phyloP scores from a whole-genome alignment of 176 grass and related monocot genomes.

The Ensete ventricosum region DNA sequence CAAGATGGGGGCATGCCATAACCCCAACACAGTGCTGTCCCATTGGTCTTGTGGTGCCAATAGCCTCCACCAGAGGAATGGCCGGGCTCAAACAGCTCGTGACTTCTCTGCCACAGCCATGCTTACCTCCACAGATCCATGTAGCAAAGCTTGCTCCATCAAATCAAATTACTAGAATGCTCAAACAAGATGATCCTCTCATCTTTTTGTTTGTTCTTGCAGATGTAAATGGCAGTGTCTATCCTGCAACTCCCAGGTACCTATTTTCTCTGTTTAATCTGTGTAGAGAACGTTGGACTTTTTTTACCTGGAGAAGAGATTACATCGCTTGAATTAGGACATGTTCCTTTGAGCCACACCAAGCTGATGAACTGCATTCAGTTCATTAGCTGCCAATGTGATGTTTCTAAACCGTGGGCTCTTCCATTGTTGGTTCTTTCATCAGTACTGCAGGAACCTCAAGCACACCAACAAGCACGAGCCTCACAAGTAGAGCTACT shows the following conservation, averaged over 20 bases:
- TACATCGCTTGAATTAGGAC: neutral
- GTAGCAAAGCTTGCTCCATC: neutral
- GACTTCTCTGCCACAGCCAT: neutral
- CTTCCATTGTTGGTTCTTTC: neutral
- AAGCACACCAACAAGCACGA: neutral
- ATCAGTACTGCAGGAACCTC: slow-evolving; percentile 12
- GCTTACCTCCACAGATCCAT: neutral
- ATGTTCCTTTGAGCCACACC: neutral
- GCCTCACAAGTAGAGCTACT: neutral
- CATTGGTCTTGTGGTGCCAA: slow-evolving; percentile 1
- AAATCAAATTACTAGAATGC: neutral
- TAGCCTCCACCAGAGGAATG: slow-evolving; percentile 6
- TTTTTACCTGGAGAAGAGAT: neutral
- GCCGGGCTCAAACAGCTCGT: neutral
- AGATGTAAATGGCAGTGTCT: slow-evolving; percentile 2
- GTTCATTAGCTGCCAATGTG: neutral
- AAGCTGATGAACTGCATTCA: neutral
- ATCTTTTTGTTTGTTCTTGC: neutral
- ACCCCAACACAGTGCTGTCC: neutral
- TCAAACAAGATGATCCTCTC: neutral
- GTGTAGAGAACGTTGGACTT: neutral
- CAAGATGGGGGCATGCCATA: neutral
- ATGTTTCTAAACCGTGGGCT: too few relatives aligned
- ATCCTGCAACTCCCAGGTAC: slow-evolving; percentile 23
- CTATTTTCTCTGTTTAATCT: neutral